Base-by-base conservation (phyloP, 1,139 yeast genomes). In the Meyerozyma athensensis region DNA sequence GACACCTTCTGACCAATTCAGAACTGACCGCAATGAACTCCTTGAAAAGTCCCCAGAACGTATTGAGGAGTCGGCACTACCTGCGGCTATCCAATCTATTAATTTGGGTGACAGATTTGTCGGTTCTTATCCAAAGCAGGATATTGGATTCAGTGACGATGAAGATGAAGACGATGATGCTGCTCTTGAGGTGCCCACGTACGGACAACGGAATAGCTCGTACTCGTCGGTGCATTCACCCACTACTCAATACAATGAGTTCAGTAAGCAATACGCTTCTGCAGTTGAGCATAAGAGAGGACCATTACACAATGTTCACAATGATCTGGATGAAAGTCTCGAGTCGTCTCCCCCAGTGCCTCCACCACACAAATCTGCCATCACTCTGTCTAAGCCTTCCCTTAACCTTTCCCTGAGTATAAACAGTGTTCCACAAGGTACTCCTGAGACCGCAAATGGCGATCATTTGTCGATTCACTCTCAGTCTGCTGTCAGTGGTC, bases 211-310 rank as follows among this genome's bases (percentile, higher is more conserved):
- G 32, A 59, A 61, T 46, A 59, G 64, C 39, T 63, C 71, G 39
- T 56, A 63, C 43, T 65, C 74, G 2, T 66, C 73, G 6, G 72
- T 68, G 19, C 65, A 63, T 36, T 65, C 73, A 2, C 75, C 76
- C n/a, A 63, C 61, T 63, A 66, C 81, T 1, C 81, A 78, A 44
- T 76, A 74, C 49, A 56, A 73, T 26, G 79, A 74, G 44, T 74
- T 77, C 54, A 71, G 69, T 47, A 65, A 66, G 34, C 74, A 73
- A 39, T 73, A 72, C 46, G 58, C 59, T 28, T 56, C 55, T 32
- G 39, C 43, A 17, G 51, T 54, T 9, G 56, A 50, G 16, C 40
- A 38, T 5, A 42, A 34, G 24, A 35, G 33, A 14, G 37, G 32
- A 8, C 30, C 33, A 19, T 26, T 37, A 21, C 19, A 42, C 21